Conservation (phyloP, 345 rosid genomes). For the Microthlaspi erraticum region DNA sequence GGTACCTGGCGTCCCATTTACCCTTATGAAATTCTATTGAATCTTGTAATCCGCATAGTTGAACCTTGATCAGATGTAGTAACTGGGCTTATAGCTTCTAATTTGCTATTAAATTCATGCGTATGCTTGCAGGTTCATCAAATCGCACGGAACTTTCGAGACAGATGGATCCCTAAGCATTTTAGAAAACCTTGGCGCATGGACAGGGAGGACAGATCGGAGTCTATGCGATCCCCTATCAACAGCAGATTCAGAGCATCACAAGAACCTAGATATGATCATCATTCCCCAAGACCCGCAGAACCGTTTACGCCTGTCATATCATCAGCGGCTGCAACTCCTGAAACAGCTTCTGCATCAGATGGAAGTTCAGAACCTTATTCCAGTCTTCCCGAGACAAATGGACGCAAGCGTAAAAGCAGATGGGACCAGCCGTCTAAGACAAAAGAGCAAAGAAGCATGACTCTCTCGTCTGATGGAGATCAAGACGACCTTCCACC, state of each 20-base stretch:
- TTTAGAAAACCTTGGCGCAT: conserved; percentile 57
- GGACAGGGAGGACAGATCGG: conserved; percentile 68
- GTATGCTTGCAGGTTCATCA: conserved; percentile 79
- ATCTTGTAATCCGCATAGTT: conserved; percentile 1
- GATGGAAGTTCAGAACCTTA: conserved; percentile 51
- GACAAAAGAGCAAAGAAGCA: conserved; percentile 48
- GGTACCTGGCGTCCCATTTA: conserved; percentile 50
- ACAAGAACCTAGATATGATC: conserved; percentile 57
- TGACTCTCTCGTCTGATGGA: conserved; percentile 28
- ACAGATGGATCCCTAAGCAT: conserved; percentile 82
- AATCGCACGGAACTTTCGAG: conserved; percentile 88
- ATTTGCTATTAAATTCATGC: conserved; percentile 18
- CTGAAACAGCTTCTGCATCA: conserved; percentile 49
- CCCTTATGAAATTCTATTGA: conserved; percentile 10
- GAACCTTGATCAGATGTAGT: conserved; percentile 13
- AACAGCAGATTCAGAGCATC: conserved; percentile 54
- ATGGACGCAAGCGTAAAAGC: conserved; percentile 86
- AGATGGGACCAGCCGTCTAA: conserved; percentile 95
- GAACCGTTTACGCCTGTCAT: conserved; percentile 50
- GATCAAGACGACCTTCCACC: conserved; percentile 85
- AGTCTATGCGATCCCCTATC: conserved; percentile 50
- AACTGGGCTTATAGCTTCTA: conserved; percentile 9
- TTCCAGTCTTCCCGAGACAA: conserved; percentile 45
- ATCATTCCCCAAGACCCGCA: conserved; percentile 52
- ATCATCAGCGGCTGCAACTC: conserved; percentile 48